phyloP scores from a whole-genome alignment of 2,329 filamentous ascomycete species.

The Cladorrhinum sp. region DNA sequence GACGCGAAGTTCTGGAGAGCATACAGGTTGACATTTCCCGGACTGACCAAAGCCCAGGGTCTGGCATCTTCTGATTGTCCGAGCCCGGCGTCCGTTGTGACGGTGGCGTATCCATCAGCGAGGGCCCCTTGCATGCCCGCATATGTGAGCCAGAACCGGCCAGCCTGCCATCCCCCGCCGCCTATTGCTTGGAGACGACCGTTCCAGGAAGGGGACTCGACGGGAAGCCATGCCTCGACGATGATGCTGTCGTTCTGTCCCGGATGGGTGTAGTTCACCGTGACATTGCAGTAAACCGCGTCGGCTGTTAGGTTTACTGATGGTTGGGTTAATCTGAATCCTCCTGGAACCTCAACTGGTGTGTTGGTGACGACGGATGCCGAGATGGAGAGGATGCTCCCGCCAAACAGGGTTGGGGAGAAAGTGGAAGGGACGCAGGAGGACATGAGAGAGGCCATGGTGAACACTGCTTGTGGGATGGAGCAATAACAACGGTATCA shows the following conservation, averaged over 20 bases:
- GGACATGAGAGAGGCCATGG: neutral
- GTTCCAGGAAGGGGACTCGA: slow-evolving; percentile 31
- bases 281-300: slow-evolving; percentile 41
- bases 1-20: slow-evolving; percentile 25
- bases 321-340: slow-evolving; percentile 12
- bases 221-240: slow-evolving; percentile 36
- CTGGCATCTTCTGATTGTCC: slow-evolving; percentile 1
- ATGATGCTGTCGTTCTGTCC: slow-evolving; percentile 38
- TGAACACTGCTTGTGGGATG: neutral
- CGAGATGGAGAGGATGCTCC: slow-evolving; percentile 17
- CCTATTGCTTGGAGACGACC: slow-evolving; percentile 37
- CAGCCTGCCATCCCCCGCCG: slow-evolving; percentile 34
- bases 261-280: slow-evolving; percentile 41
- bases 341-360: slow-evolving; percentile 10
- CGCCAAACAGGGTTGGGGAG: slow-evolving; percentile 6
- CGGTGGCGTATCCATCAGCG: slow-evolving; percentile 27
- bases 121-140: slow-evolving; percentile 22
- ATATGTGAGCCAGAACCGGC: slow-evolving; percentile 23
- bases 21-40: slow-evolving; percentile 28
- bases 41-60: slow-evolving; percentile 25
- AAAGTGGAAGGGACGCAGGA: slow-evolving; percentile 16
- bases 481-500: neutral
- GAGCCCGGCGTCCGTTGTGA: slow-evolving; percentile 29
- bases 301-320: slow-evolving; percentile 11
- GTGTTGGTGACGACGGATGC: slow-evolving; percentile 15